Percentiles rank a stretch among this genome's conserved stretches.
Evolutionary conservation across 345 rosid species (phyloP).

Genomic region (Melaleuca alternifolia): DNA sequence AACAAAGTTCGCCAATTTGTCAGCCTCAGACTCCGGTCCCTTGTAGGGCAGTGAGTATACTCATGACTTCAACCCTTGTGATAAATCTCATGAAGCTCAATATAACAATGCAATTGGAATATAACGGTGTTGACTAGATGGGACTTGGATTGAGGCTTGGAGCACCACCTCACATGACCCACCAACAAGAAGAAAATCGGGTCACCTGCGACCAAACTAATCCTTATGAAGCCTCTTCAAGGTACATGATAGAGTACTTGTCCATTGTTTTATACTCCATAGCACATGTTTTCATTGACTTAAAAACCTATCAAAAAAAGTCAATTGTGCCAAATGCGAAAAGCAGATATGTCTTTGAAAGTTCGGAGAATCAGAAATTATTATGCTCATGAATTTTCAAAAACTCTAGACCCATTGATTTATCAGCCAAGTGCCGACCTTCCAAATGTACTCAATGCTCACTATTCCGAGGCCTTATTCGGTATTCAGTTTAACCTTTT

Average conservation of each 20-base stretch:
- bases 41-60: background rate
- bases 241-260: background rate
- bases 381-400: background rate
- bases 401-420: background rate
- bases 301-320: background rate
- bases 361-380: background rate
- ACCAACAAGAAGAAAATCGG: background rate
- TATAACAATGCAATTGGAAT: background rate
- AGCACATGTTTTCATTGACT: background rate
- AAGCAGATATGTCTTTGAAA: background rate
- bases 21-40: background rate
- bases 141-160: background rate
- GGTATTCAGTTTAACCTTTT: background rate
- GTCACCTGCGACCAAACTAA: background rate
- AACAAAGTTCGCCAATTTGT: background rate
- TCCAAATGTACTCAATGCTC: background rate
- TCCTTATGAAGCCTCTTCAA: background rate
- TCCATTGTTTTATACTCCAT: background rate
- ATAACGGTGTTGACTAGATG: background rate
- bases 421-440: background rate
- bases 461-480: background rate
- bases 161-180: background rate
- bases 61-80: background rate
- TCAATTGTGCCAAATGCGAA: background rate
- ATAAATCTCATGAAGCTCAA: background rate